Conservation (phyloP, 2,329 filamentous ascomycete genomes). For the Arthrinium puccinioides region DNA sequence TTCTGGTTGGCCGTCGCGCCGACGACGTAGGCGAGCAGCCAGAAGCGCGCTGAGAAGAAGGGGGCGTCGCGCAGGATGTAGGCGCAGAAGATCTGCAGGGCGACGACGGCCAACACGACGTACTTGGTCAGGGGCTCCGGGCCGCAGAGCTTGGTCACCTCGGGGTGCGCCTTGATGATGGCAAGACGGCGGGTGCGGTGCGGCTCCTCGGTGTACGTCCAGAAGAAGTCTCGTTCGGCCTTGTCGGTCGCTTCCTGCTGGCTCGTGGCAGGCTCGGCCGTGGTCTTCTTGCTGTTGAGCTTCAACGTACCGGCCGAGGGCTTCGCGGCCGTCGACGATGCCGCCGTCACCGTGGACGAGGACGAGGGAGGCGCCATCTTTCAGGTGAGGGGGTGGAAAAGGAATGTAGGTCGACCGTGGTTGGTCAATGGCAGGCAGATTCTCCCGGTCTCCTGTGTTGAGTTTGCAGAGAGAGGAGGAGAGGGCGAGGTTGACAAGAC, state of each 20-base stretch:
- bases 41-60: conserved; percentile 77
- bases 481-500: no score
- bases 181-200: conserved; percentile 84
- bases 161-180: conserved; percentile 97
- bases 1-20: conserved; percentile 98
- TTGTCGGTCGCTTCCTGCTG: conserved; percentile 32
- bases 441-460: no score
- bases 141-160: conserved; percentile 95
- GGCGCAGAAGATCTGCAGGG: conserved; percentile 71
- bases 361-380: conserved; percentile 19
- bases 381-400: background rate
- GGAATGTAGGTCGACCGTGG: background rate
- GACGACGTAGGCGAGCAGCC: conserved; percentile 81
- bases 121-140: conserved; percentile 95
- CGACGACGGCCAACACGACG: conserved; percentile 76
- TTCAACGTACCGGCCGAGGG: conserved; percentile 2
- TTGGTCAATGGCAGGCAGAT: no score
- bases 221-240: conserved; percentile 71
- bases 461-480: no score
- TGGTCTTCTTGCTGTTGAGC: conserved; percentile 15
- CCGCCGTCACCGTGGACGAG: conserved; percentile 20
- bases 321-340: conserved; percentile 7
- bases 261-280: conserved; percentile 12
- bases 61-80: conserved; percentile 69
- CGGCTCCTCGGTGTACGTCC: conserved; percentile 98